Evolutionary conservation across 2,329 filamentous ascomycete species (phyloP), one percentile per base, ranked within the genome.

Genomic region (Colletotrichum sidae): DNA sequence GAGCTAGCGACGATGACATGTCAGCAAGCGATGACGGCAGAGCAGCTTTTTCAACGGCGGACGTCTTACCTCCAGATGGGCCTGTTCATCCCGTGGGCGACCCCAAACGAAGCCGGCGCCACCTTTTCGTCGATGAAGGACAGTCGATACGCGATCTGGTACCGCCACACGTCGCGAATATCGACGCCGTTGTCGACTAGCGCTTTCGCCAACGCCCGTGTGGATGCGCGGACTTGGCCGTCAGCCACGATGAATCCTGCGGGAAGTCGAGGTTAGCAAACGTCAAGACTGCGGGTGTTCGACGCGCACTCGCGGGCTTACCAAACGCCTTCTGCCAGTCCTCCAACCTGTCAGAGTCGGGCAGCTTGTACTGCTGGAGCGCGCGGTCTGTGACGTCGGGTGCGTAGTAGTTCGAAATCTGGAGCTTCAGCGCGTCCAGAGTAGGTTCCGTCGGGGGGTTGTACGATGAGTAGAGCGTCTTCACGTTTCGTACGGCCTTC

Each of bases 71-170:
- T 81, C 79, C 79, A 81, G 35, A 81, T 74, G 0, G 79, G 77
- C 50, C 75, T 76, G 42, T 81, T 79, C 79, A 80, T 81, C 5
- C 77, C 76, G 67, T 81, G 79, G 0, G 72, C 70, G 1, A 78
- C 75, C 0, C 76, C 76, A 65, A 72, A 76, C 0, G 71, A 72
- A 10, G 62, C 68, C 0, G 79, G 79, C 1, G 78, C 78, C 4
- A 80, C 66, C 8, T 75, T 73, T 5, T 80, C 75, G 10, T 73
- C 72, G 49, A 81, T 82, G 55, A 81, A 81, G 0, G 77, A 80
- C 38, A 81, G 65, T 3, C 78, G 71, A 50, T 80, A 80, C 1
- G 78, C 75, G 42, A 82, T 76, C n/a, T 74, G 70, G 69, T 81
- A 82, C 13, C 79, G 72, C 80, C 79, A 81, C 11, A 81, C 74